Base-by-base conservation (phyloP, 768 basidiomycete genomes). In the Sarcodon sp. region DNA sequence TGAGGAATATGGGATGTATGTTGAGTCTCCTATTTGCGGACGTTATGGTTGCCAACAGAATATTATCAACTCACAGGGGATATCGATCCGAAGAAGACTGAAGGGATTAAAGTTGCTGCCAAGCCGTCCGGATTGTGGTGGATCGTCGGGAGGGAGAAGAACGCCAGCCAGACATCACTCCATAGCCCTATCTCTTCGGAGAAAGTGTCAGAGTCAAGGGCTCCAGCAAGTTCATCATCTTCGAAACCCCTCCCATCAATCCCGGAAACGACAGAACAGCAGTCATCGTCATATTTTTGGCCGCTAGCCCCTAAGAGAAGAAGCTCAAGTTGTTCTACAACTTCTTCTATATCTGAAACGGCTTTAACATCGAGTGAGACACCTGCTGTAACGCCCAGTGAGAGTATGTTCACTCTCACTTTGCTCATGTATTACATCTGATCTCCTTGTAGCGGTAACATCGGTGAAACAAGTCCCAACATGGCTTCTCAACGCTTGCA, bases 1-100 rank as follows among this genome's bases (percentile, higher is more conserved):
- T 88, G 76, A 66, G 71, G 50, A 87, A 77, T 61, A 83, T 88
- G 83, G 82, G 84, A 41, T 87, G 86, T 87, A 56, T 61, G 86
- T 72, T 36, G 32, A 32, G 37, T 51, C 16, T 31, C 34, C 43
- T 15, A 33, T 18, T 18, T 27, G 41, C 43, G 16, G 47, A 11
- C 35, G 32, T 16, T 39, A 6, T 21, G 10, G 4, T 44, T 7
- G 18, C 32, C 18, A 8, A 27, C 31, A 33, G 16, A 3, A 31
- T 33, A 38, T 1, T 45, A 7, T 38, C 6, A 49, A 39, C 33
- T 27, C 46, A 33, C 52, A 87, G 85, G 85, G 85, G 70, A 75
- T 12, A 79, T 87, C 38, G 84, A 87, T 50, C 53, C 64, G 4
- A 59, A 68, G 46, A 69, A 66, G 52, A 84, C 77, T 3, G 78